Conservation (phyloP, 1,284 basidiomycete species). For the Thelephora terrestris region DNA sequence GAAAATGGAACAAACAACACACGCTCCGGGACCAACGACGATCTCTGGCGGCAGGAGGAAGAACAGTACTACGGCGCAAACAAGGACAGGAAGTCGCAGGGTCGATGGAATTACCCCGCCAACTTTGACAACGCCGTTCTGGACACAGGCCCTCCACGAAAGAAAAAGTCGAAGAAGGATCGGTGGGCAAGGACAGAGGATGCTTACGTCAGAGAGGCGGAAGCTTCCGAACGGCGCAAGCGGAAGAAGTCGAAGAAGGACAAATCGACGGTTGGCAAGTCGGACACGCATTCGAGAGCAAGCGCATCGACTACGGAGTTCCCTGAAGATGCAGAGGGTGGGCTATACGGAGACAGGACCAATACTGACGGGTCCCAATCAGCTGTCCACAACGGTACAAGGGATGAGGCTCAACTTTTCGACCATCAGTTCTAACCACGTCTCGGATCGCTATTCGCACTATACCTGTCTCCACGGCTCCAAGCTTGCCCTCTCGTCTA, state of each 20-base stretch:
- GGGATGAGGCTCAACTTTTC: constrained; percentile 31
- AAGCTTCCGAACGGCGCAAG: constrained; percentile 30
- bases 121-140: constrained; percentile 62
- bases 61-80: neutral
- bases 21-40: constrained; percentile 26
- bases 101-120: constrained; percentile 74
- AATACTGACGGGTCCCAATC: constrained; percentile 6
- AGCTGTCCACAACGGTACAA: constrained; percentile 14
- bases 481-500: neutral
- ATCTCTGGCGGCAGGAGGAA: neutral
- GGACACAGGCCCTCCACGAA: constrained; percentile 18
- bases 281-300: constrained; percentile 34
- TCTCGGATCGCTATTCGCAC: constrained; percentile 4
- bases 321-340: constrained; percentile 65
- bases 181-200: constrained; percentile 78
- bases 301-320: constrained; percentile 42
- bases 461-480: neutral
- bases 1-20: constrained; percentile 22
- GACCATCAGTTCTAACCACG: constrained; percentile 35
- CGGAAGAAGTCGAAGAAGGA: constrained; percentile 42
- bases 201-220: constrained; percentile 50
- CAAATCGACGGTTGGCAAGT: constrained; percentile 33
- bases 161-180: constrained; percentile 60
- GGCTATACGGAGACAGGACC: constrained; percentile 38
- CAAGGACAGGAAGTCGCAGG: constrained; percentile 34